A percentile compares a stretch with the other conserved stretches of the same genome.
These are phyloP conservation scores for Cordyceps pruinosa DNA, from an alignment of 2,329 filamentous ascomycete genomes.

Conservation along the genomic window DNA sequence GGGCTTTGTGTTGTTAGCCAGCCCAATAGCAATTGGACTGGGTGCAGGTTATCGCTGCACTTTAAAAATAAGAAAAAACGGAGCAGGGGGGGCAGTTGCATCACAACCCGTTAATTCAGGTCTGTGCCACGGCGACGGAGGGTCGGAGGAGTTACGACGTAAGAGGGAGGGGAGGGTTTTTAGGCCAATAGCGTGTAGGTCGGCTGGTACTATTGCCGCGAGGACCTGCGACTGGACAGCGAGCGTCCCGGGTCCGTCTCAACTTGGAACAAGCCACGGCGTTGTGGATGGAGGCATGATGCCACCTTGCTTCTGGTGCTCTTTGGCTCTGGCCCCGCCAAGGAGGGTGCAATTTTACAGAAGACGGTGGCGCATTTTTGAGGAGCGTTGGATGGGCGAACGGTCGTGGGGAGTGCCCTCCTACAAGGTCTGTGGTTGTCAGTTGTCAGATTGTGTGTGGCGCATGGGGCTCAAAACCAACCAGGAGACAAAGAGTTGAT, in stretches of 20 bases:
- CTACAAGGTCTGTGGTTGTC: no score
- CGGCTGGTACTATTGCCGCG: no score
- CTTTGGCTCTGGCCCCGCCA: background rate
- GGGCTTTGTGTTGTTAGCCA: background rate
- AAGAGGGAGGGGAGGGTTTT: background rate
- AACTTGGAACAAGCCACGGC: constrained; percentile 12
- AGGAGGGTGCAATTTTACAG: background rate
- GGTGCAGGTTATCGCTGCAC: background rate
- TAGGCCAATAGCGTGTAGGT: background rate
- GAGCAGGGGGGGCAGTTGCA: background rate
- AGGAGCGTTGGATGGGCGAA: no score
- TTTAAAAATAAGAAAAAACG: background rate
- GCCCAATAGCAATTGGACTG: background rate
- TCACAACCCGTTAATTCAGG: constrained; percentile 3
- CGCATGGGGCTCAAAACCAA: no score
- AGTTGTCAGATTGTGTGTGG: no score
- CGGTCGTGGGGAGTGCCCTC: no score
- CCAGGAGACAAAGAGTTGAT: no score
- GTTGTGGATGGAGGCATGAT: constrained; percentile 2
- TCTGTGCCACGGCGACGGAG: constrained; percentile 5
- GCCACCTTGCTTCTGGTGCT: background rate
- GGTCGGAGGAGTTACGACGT: no score
- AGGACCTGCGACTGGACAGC: constrained; percentile 2
- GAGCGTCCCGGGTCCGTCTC: constrained; percentile 7
- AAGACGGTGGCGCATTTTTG: background rate